Evolutionary conservation across 768 basidiomycete genomes (phyloP), one percentile per base, ranked within the genome.

Genomic region (Mrakia hoshinonis): DNA sequence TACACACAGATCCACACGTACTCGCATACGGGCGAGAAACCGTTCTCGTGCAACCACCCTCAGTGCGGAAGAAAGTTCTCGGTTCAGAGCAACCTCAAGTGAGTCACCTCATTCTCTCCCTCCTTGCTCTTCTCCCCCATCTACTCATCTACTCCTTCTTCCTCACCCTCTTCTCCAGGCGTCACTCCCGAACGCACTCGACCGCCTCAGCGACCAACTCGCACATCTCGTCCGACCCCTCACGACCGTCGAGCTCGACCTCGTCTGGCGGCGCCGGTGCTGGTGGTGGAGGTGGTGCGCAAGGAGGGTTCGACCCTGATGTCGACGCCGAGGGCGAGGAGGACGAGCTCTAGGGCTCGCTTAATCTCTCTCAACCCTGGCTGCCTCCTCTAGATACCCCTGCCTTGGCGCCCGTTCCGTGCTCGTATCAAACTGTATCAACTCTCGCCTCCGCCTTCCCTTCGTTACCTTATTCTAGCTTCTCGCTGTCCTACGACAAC

Each of bases 11-110:
- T 72, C 47, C 71, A 72, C 65, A 60, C 61, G 29, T 72, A 72
- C 71, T 72, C 71, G 18, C 71, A 72, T 48, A 72, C 71, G 5
- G 71, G 71, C 15, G 71, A 72, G 48, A 72, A 67, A 29, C 71
- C 71, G 5, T 72, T 48, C 61, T 22, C 12, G 20, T 72, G 71
- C 47, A 48, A 67, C n/a, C 13, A 39, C 11, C 5, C 52, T 5
- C 3, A 15, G 2, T 72, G 71, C 43, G 71, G 71, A 11, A 51
- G 71, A 12, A 24, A 34, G 34, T 72, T 72, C 36, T 72, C 71
- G 0, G 71, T 72, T n/a, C 71, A 72, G 51, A 67, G 65, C 22
- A 72, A 72, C 65, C 60, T 72, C 43, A 72, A 72, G 71, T 72
- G 29, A 49, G 70, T 64, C n/a, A n/a, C 26, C 61, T 1, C 9